phyloP scores from a whole-genome alignment of 1,284 basidiomycete genomes.

The Tilletia setariae region DNA sequence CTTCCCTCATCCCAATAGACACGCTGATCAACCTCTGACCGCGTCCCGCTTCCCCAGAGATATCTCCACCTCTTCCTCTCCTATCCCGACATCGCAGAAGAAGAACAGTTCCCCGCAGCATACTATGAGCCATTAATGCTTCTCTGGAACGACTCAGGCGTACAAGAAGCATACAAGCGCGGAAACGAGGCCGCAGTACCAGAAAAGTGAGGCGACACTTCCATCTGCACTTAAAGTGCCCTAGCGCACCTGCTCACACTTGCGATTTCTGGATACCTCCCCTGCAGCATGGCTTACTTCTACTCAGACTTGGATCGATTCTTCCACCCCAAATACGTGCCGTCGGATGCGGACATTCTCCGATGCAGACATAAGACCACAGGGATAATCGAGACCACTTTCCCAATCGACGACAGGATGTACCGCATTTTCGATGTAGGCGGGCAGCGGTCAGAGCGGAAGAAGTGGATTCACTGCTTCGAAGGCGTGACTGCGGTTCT shows the following conservation, averaged over 20 bases:
- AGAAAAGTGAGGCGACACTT: constrained; percentile 62
- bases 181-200: constrained; percentile 83
- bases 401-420: constrained; percentile 58
- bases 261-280: not conserved
- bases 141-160: constrained; percentile 74
- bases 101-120: constrained; percentile 69
- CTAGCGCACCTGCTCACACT: constrained; percentile 49
- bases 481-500: constrained; percentile 69
- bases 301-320: constrained; percentile 73
- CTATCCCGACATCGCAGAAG: constrained; percentile 61
- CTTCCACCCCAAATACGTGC: constrained; percentile 69
- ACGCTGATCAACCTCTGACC: not conserved
- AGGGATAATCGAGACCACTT: constrained; percentile 89
- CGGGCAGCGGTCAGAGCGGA: constrained; percentile 80
- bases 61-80: constrained; percentile 36
- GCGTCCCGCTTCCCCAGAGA: constrained; percentile 16
- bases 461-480: constrained; percentile 63
- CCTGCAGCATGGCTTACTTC: constrained; percentile 59
- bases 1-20: not conserved
- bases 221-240: constrained; percentile 9
- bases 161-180: constrained; percentile 70
- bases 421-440: constrained; percentile 79
- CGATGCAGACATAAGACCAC: constrained; percentile 81
- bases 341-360: constrained; percentile 73
- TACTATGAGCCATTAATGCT: constrained; percentile 67